phyloP scores from a whole-genome alignment of 371 early-diverging fungal genomes.

The Rhizopus delemar region DNA sequence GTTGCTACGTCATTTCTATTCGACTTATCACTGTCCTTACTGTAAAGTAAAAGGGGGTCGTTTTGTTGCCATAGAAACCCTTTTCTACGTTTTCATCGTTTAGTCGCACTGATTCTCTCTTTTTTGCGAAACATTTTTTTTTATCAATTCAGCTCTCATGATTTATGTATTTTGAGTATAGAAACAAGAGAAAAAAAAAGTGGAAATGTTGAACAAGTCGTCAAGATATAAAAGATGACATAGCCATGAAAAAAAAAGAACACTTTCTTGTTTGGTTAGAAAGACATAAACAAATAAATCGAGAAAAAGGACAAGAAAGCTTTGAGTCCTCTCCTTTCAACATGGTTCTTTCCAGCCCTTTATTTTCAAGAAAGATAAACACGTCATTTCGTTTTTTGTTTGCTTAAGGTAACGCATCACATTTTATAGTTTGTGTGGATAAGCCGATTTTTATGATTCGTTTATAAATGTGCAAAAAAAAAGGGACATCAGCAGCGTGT shows the following conservation, averaged over 20 bases:
- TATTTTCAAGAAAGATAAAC: not conserved
- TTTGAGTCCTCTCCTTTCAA: not conserved
- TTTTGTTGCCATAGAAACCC: no score
- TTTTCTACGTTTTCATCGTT: no score
- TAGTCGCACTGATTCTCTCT: no score
- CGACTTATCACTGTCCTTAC: no score
- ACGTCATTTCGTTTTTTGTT: not conserved
- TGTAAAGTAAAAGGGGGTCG: no score
- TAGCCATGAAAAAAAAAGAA: not conserved
- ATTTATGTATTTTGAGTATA: not conserved
- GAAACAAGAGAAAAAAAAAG: not conserved
- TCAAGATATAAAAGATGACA: not conserved
- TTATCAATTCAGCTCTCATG: not conserved
- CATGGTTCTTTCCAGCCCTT: not conserved
- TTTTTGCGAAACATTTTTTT: not conserved
- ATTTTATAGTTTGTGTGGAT: no score
- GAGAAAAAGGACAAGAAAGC: not conserved
- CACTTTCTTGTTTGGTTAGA: not conserved
- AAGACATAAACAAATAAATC: not conserved
- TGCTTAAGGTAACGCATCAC: not conserved
- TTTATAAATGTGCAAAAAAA: no score
- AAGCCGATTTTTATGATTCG: no score
- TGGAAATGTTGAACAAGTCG: not conserved
- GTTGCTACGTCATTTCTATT: no score
- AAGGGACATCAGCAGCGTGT: no score